phyloP scores from a whole-genome alignment of 2,329 filamentous ascomycete genomes.

The Elsinoe perseae region DNA sequence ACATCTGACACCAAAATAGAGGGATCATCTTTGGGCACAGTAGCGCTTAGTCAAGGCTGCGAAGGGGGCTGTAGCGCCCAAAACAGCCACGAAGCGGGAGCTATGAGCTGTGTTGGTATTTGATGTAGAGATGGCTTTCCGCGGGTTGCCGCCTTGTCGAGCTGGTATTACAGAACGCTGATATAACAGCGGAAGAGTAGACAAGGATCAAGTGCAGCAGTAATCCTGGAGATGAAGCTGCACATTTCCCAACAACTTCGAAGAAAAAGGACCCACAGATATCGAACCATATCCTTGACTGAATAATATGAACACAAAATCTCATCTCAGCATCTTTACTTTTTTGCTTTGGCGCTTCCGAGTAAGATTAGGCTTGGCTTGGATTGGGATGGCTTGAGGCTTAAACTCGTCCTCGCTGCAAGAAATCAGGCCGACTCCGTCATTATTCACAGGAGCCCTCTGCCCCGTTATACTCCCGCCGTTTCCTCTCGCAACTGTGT shows the following conservation, averaged over 20 bases:
- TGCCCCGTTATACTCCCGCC: conserved; percentile 4
- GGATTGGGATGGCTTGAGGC: no score
- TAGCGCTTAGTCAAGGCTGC: not conserved
- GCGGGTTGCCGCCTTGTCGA: conserved; percentile 6
- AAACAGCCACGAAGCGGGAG: not conserved
- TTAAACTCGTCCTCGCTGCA: not conserved
- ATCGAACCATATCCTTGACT: not conserved
- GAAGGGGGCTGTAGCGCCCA: not conserved
- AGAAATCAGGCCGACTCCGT: conserved; percentile 7
- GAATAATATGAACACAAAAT: not conserved
- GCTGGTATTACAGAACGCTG: not conserved
- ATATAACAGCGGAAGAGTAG: not conserved
- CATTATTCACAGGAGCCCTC: not conserved
- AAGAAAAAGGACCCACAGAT: not conserved
- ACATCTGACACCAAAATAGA: conserved; percentile 12
- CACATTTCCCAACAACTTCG: not conserved
- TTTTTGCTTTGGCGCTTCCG: not conserved
- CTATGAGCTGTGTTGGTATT: not conserved
- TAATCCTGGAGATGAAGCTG: not conserved
- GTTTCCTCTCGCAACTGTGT: conserved; percentile 10
- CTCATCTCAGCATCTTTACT: not conserved
- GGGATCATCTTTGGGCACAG: not conserved
- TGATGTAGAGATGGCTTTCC: not conserved
- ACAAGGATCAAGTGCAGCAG: not conserved
- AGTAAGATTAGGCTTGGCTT: conserved; percentile 4